Base-by-base conservation (phyloP, 345 rosid species). In the Clausena lansium region DNA sequence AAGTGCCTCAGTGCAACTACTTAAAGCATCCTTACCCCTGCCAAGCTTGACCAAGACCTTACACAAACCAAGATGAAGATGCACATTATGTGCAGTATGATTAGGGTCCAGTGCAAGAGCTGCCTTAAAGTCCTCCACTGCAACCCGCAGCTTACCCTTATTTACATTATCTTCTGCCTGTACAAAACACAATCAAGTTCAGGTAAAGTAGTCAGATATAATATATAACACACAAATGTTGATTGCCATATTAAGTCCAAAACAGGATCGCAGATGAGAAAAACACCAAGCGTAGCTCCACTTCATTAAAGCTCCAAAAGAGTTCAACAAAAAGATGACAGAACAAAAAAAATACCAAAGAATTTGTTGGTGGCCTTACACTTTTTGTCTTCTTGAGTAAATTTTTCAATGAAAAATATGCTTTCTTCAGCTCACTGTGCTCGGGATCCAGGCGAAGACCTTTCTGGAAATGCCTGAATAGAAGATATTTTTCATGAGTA, bases 401-500 rank as follows among this genome's bases (percentile, higher is more conserved):
- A 78, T 93, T 97, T 83, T 97, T 97, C 83, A 97, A 80, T 45
- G 93, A 98, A 84, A 97, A 94, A 86, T 94, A 97, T 45, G 98
- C 98, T 83, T 97, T 97, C 89, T 97, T 97, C 75, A 94, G 87
- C 77, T 88, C 93, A 82, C 91, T 76, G 76, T 97, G 99, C 86
- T 97, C 99, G 45, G 99, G 99, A 82, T 97, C 99, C 59, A 90
- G 92, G 38, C 98, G 97, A 52, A 97, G 98, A 32, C 99, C 99
- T 82, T 89, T 97, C 71, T 97, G 99, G 84, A 79, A 97, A 87
- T 97, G 99, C 89, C 99, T 94, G 86, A 64, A 85, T 77, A 85
- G 65, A 73, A 77, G 61, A 74, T 36, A 78, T n/a, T 74, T 45
- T 33, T 17, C 33, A 62, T 28, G 52, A 67, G 77, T 6, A 55